These are phyloP conservation scores for Lophiostoma macrostomum DNA, from an alignment of 495 filamentous ascomycete species.

Conservation along the genomic window DNA sequence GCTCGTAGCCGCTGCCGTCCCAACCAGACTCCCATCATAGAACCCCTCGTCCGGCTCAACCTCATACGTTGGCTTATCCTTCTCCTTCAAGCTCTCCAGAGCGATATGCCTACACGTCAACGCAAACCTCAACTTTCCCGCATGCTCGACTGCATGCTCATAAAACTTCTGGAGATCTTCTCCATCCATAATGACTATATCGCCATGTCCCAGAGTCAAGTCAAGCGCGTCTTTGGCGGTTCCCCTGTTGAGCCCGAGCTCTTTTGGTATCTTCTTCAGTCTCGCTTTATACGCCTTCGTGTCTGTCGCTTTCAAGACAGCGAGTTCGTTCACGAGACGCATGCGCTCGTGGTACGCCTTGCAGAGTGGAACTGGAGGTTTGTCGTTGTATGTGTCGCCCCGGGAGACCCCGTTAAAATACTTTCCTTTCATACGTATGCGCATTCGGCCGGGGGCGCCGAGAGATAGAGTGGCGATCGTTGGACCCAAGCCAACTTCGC, in stretches of 20 bases:
- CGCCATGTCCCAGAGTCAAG: slow-evolving; percentile 65
- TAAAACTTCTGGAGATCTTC: slow-evolving; percentile 65
- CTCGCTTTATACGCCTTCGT: slow-evolving; percentile 18
- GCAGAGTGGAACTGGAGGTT: slow-evolving; percentile 42
- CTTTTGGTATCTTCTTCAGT: slow-evolving; percentile 37
- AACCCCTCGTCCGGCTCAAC: slow-evolving; percentile 28
- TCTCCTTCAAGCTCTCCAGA: slow-evolving; percentile 42
- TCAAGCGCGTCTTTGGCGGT: slow-evolving; percentile 35
- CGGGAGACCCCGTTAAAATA: slow-evolving; percentile 46
- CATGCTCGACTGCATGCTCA: slow-evolving; percentile 64
- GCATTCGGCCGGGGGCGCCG: slow-evolving; percentile 66
- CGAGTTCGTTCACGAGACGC: slow-evolving; percentile 19
- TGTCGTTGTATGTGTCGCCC: slow-evolving; percentile 30
- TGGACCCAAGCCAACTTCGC: slow-evolving; percentile 70
- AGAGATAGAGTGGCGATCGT: slow-evolving; percentile 74
- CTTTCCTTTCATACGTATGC: slow-evolving; percentile 64
- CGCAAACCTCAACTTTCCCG: slow-evolving; percentile 63
- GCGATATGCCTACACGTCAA: slow-evolving; percentile 57
- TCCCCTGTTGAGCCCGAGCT: slow-evolving; percentile 36
- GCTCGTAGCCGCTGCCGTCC: too few relatives aligned
- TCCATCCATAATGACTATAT: slow-evolving; percentile 82
- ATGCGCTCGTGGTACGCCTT: slow-evolving; percentile 41
- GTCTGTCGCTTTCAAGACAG: slow-evolving; percentile 38
- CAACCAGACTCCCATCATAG: slow-evolving; percentile 24
- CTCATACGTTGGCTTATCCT: slow-evolving; percentile 35